Base-by-base conservation (phyloP, 2,329 filamentous ascomycete species). In the Colletotrichum melonis region DNA sequence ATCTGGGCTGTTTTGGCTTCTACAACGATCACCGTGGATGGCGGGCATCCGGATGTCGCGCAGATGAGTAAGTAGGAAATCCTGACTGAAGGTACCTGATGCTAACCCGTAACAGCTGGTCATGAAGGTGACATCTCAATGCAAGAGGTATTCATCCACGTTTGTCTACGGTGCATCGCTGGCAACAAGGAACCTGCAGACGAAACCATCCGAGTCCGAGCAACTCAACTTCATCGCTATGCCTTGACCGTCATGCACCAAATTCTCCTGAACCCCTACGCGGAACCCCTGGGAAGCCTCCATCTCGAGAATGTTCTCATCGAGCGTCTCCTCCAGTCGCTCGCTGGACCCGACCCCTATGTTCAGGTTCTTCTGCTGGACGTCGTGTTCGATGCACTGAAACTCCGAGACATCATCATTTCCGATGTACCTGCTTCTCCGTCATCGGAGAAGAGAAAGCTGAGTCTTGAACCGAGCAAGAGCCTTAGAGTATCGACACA, bases 301-400 rank as follows among this genome's bases (percentile, higher is more conserved):
- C 90, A 93, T 67, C 85, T 97, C 11, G 94, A 97, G 78, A 85
- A 90, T 24, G 82, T 90, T 46, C 86, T 98, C 32, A 92, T 97
- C 72, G 90, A 92, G 38, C 89, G 91, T 75, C 87, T 97, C 6
- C 85, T 86, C 32, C 87, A 88, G 77, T 89, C 92, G 19, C 84
- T 95, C 24, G 82, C 87, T 49, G 86, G 88, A 6, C 84, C 89
- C 1, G 93, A 94, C 76, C 88, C 92, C 35, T 92, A 92, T 65
- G 88, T 96, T 1, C 95, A 97, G 78, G 91, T 93, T 16, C 87
- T 95, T 0, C 84, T 98, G 11, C 88, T 98, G 28, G 93, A 95
- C 78, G 91, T 94, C n/a, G 89, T 95, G 3, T 90, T 93, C 77
- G 91, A 92, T 59, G 88, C 93, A 4, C 86, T 98, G 11, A 94